A percentile compares a stretch with the other conserved stretches of the same genome.
Evolutionary conservation across 768 basidiomycete species (phyloP).

Genomic region (Dacryopinax spathularia): DNA sequence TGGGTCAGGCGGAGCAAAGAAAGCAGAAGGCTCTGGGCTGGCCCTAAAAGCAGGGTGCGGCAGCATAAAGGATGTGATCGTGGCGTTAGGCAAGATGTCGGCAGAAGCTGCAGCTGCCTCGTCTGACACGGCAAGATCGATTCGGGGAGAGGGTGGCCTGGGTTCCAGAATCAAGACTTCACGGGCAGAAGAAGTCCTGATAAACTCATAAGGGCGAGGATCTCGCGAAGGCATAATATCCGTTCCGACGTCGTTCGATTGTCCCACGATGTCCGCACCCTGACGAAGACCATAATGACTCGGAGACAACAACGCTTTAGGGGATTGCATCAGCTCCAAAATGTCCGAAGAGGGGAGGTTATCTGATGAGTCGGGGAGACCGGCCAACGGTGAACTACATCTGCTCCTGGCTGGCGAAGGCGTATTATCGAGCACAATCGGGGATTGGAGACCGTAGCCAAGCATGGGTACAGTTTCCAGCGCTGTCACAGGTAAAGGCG

Average conservation of each 20-base stretch:
- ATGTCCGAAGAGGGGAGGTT: too few relatives aligned
- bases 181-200: background rate
- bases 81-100: background rate
- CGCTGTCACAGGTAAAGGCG: background rate
- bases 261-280: too few relatives aligned
- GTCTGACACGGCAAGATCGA: background rate
- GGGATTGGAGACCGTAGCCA: background rate
- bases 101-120: background rate
- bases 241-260: background rate
- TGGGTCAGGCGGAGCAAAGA: too few relatives aligned
- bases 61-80: too few relatives aligned
- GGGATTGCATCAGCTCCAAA: too few relatives aligned
- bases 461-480: background rate
- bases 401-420: background rate
- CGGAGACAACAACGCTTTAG: too few relatives aligned
- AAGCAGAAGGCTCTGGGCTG: too few relatives aligned
- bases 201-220: background rate
- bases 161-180: background rate
- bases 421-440: background rate
- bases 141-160: background rate
- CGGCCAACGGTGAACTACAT: background rate
- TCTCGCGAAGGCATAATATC: background rate
- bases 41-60: too few relatives aligned
- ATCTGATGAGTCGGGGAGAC: too few relatives aligned
- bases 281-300: too few relatives aligned